phyloP scores from a whole-genome alignment of 2,329 filamentous ascomycete species.

The Fusarium brevicatenulatum region DNA sequence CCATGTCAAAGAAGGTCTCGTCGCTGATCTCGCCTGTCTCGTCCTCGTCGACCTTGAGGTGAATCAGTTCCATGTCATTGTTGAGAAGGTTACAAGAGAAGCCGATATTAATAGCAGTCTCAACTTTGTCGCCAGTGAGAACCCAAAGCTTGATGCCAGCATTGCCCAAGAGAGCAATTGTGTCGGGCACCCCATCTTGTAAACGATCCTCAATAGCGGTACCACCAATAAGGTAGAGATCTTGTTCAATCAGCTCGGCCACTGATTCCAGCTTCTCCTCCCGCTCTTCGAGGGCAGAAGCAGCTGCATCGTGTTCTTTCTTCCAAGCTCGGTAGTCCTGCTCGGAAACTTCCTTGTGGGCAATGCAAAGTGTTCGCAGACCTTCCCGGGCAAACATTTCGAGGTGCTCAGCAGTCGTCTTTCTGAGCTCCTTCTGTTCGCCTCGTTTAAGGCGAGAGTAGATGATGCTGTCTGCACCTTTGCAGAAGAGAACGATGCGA shows the following conservation, averaged over 20 bases:
- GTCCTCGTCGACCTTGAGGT: slow-evolving; percentile 86
- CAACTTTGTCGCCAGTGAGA: slow-evolving; percentile 96
- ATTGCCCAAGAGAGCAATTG: slow-evolving; percentile 88
- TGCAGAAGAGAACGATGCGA: slow-evolving; percentile 91
- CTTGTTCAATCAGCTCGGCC: slow-evolving; percentile 89
- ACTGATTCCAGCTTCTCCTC: slow-evolving; percentile 94
- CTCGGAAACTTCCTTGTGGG: slow-evolving; percentile 81
- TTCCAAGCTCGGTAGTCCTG: slow-evolving; percentile 88
- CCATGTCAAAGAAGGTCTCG: slow-evolving; percentile 62
- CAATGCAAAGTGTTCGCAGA: slow-evolving; percentile 92
- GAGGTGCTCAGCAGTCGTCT: slow-evolving; percentile 88
- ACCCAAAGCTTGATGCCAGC: slow-evolving; percentile 99
- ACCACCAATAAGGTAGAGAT: slow-evolving; percentile 87
- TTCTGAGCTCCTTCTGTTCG: slow-evolving; percentile 85
- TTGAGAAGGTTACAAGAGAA: slow-evolving; percentile 98
- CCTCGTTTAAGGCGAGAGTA: slow-evolving; percentile 89
- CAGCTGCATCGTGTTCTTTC: slow-evolving; percentile 86
- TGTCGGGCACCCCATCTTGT: slow-evolving; percentile 96
- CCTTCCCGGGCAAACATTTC: slow-evolving; percentile 98
- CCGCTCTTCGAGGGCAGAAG: slow-evolving; percentile 82
- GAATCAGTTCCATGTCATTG: slow-evolving; percentile 97
- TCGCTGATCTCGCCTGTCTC: slow-evolving; percentile 60
- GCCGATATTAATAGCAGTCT: slow-evolving; percentile 99
- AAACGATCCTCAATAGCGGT: slow-evolving; percentile 97
- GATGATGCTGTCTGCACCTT: slow-evolving; percentile 96